These are phyloP conservation scores for Pythium inflatum DNA, from an alignment of 352 stramenopile species.

Conservation along the genomic window DNA sequence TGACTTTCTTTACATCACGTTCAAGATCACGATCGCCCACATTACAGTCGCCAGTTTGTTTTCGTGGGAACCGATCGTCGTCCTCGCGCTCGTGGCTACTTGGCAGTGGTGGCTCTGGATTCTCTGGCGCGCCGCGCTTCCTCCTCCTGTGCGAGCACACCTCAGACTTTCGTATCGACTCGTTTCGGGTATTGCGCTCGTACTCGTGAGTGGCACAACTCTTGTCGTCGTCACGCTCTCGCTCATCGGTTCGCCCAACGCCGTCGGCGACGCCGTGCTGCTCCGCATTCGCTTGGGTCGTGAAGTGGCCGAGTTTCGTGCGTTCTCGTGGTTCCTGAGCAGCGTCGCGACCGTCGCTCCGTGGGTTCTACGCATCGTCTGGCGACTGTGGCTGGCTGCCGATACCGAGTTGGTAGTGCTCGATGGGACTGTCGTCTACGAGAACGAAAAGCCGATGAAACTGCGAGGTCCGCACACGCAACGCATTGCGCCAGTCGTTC, in stretches of 20 bases:
- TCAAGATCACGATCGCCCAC: conserved; percentile 37
- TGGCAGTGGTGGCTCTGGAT: conserved; percentile 12
- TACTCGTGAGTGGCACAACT: no score
- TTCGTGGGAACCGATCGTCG: not conserved
- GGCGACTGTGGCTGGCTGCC: conserved; percentile 8
- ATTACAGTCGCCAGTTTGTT: conserved; percentile 32
- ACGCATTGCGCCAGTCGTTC: no score
- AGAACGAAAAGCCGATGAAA: no score
- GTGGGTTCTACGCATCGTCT: not conserved
- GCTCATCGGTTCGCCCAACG: no score
- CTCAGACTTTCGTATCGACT: no score
- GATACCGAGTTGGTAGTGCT: conserved; percentile 7
- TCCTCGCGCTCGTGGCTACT: not conserved
- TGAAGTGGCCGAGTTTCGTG: not conserved
- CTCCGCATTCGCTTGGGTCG: no score
- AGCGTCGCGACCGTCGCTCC: not conserved
- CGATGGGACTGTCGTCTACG: conserved; percentile 5
- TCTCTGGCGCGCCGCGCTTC: conserved; percentile 5
- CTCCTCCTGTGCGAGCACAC: not conserved
- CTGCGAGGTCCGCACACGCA: no score
- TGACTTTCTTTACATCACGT: conserved; percentile 43
- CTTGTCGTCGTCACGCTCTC: no score
- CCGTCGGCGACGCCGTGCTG: no score
- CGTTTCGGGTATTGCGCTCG: no score
- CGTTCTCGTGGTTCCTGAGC: conserved; percentile 5